Conservation (phyloP, 163 green algal genomes). For the Scenedesmus sp. region DNA sequence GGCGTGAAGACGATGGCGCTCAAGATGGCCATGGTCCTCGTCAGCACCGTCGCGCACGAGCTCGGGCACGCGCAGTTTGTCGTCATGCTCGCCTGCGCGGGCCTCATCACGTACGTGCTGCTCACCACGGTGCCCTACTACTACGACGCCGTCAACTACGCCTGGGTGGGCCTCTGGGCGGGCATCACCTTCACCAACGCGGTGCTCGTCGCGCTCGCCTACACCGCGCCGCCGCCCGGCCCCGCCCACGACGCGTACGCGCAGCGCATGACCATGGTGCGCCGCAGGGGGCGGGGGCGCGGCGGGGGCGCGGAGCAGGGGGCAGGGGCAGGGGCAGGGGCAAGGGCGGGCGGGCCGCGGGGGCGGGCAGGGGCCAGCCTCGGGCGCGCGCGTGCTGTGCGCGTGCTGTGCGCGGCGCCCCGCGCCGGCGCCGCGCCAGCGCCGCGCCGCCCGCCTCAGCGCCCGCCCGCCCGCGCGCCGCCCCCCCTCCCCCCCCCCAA, state of each 20-base stretch:
- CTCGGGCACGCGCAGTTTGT: neutral
- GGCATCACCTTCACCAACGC: slow-evolving; percentile 41
- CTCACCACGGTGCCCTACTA: slow-evolving; percentile 46
- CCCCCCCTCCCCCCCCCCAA: no score
- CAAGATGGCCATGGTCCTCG: slow-evolving; percentile 47
- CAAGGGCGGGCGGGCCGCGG: no score
- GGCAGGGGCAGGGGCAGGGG: no score
- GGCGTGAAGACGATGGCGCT: slow-evolving; percentile 43
- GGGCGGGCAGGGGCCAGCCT: no score
- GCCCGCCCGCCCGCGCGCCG: no score
- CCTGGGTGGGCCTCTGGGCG: slow-evolving; percentile 42
- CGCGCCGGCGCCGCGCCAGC: no score
- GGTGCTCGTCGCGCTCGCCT: slow-evolving; percentile 23
- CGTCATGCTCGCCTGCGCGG: slow-evolving; percentile 16
- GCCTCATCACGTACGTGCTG: neutral
- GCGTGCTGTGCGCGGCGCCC: no score
- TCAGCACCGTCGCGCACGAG: neutral
- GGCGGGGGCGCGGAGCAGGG: no score
- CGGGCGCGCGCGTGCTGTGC: no score
- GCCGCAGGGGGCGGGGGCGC: no score
- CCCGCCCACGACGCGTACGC: neutral
- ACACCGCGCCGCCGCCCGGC: neutral
- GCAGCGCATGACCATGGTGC: neutral
- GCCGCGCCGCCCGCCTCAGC: no score
- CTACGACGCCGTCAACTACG: slow-evolving; percentile 14